phyloP scores from a whole-genome alignment of 441 rosid species.

The Macaranga tanarius region DNA sequence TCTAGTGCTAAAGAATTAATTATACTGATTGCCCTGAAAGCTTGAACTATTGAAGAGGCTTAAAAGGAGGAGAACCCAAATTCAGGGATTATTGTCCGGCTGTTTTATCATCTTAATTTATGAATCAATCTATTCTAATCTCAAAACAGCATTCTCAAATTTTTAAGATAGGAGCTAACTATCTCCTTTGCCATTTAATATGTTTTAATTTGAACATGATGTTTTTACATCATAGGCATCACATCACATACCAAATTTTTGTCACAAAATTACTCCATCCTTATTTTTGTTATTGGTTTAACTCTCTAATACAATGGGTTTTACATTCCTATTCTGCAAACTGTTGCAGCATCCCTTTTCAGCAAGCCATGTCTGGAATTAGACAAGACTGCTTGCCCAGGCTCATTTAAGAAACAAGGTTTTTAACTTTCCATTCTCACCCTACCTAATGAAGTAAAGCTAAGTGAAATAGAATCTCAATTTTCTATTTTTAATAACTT shows the following conservation, averaged over 20 bases:
- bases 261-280: not conserved
- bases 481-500: not conserved
- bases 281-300: not conserved
- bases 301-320: not conserved
- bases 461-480: not conserved
- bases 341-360: not conserved
- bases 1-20: not conserved
- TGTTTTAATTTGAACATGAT: not conserved
- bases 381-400: not conserved
- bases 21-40: not conserved
- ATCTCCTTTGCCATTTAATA: not conserved
- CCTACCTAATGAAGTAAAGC: not conserved
- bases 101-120: not conserved
- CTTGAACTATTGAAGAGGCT: not conserved
- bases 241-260: not conserved
- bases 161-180: not conserved
- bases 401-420: not conserved
- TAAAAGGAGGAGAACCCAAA: not conserved
- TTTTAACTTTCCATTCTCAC: not conserved
- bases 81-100: not conserved
- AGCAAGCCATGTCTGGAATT: not conserved
- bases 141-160: no score
- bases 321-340: not conserved
- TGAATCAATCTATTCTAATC: no score
- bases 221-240: not conserved